Evolutionary conservation across 1,139 yeast genomes (phyloP), one percentile per base, ranked within the genome.

Genomic region (Debaryomycetaceae sp.): DNA sequence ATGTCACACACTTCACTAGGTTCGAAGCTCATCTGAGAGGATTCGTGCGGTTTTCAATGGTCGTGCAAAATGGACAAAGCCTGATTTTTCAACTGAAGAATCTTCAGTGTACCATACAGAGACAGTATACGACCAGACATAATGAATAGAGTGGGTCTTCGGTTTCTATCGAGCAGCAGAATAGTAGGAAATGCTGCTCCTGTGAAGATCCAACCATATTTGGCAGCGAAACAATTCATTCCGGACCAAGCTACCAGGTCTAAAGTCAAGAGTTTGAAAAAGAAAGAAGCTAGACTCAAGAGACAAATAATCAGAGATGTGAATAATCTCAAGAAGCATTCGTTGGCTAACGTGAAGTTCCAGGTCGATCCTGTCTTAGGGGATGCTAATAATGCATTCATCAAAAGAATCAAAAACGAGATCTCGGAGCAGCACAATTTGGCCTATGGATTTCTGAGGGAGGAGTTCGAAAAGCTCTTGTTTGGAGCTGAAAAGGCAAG

Each of bases 341-440:
- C 62, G 17, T 49, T 59, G 34, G 57, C 63, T 48, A 66, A 67
- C 47, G 62, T 65, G 14, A 59, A 62, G 44, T 73, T 67, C 53
- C 51, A 60, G 42, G 78, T 73, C 24, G 79, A 90, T 63, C 97
- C 97, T 1, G 96, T 90, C 2, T 74, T 89, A 47, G 97, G 97
- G 7, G 77, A 76, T 44, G 65, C 79, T 5, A 68, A 76, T 42
- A 83, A 83, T 49, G 83, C 85, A n/a, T 90, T 90, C 57, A 68
- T 89, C 45, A 67, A 70, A 42, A 78, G 96, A 62, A 72, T 90
- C 45, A 72, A 75, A 53, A 80, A 87, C 33, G 85, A 84, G 53
- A 67, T 85, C 31, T 72, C 75, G 38, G 88, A 83, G 56, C 83
- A 86, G 14, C 66, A 70, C 42, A 80, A 80, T 40, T 66, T 86